Evolutionary conservation across 768 basidiomycete genomes (phyloP).

Genomic region (Russula dissimulans): DNA sequence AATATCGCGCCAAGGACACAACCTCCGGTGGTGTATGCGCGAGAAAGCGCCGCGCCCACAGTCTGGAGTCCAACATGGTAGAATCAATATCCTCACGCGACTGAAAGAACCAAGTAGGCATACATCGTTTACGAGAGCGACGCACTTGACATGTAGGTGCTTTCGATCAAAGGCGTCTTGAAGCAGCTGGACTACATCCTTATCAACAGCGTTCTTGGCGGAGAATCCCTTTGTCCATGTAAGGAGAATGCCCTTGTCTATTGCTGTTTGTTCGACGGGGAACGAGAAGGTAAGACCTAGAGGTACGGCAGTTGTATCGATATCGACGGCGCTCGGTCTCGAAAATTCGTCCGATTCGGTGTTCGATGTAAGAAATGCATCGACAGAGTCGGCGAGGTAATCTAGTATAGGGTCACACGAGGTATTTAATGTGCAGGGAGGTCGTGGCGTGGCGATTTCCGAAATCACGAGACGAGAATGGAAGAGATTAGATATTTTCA

Average conservation of each 20-base stretch:
- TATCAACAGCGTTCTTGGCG: constrained; percentile 82
- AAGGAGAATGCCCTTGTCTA: constrained; percentile 81
- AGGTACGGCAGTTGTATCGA: constrained; percentile 33
- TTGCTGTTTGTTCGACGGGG: constrained; percentile 93
- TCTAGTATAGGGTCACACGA: constrained; percentile 38
- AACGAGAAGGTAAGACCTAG: constrained; percentile 96
- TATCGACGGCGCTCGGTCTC: constrained; percentile 22
- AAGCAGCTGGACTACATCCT: constrained; percentile 81
- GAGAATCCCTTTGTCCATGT: constrained; percentile 96
- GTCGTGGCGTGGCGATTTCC: not conserved
- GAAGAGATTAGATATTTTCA: not conserved
- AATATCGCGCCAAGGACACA: constrained; percentile 89
- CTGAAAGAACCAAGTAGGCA: constrained; percentile 24
- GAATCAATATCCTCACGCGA: not conserved
- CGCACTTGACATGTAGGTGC: constrained; percentile 84
- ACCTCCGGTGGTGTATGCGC: constrained; percentile 88
- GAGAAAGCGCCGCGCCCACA: constrained; percentile 87
- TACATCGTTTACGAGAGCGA: constrained; percentile 92
- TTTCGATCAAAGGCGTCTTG: constrained; percentile 91
- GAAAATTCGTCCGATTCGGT: not conserved
- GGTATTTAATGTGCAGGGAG: not conserved
- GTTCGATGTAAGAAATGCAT: constrained; percentile 77
- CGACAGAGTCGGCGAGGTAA: constrained; percentile 95
- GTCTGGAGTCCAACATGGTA: constrained; percentile 43
- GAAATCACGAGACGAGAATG: not conserved